Conservation (phyloP, 2,329 filamentous ascomycete genomes). For the Tolypocladium nubicola region DNA sequence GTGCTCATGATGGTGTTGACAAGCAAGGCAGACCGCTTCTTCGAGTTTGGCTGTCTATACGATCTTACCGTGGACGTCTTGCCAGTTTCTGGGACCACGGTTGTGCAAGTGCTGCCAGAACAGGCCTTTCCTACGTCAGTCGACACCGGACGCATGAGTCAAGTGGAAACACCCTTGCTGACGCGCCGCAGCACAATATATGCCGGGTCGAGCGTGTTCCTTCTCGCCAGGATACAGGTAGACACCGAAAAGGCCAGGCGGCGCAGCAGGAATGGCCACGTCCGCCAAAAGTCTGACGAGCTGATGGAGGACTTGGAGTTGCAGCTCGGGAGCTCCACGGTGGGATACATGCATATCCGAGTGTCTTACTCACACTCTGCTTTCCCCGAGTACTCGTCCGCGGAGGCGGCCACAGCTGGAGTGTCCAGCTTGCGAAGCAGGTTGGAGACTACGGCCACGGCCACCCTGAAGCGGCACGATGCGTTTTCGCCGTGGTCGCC, state of each 20-base stretch:
- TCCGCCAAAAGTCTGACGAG: constrained; percentile 36
- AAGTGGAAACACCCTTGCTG: constrained; percentile 1
- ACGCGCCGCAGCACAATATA: constrained; percentile 25
- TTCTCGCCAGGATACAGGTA: constrained; percentile 37
- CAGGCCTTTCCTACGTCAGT: constrained; percentile 30
- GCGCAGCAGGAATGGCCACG: constrained; percentile 9
- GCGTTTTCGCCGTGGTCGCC: constrained; percentile 41
- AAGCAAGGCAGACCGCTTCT: constrained; percentile 15
- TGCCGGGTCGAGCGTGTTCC: constrained; percentile 32
- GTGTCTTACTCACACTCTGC: constrained; percentile 47
- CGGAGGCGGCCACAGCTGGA: constrained; percentile 14
- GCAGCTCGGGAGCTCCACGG: constrained; percentile 38
- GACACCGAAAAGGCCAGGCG: constrained; percentile 6
- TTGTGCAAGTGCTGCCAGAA: constrained; percentile 37
- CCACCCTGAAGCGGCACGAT: constrained; percentile 38
- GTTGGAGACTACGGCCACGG: constrained; percentile 41
- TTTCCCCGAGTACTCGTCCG: constrained; percentile 28
- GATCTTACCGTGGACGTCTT: constrained; percentile 36
- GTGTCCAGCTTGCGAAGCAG: constrained; percentile 32
- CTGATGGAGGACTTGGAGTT: constrained; percentile 49
- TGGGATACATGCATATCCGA: constrained; percentile 39
- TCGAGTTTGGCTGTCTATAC: constrained; percentile 37
- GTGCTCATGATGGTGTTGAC: not conserved
- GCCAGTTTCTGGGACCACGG: constrained; percentile 26
- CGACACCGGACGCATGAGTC: not conserved